Evolutionary conservation across 345 rosid species (phyloP).

Genomic region (Mercurialis annua): DNA sequence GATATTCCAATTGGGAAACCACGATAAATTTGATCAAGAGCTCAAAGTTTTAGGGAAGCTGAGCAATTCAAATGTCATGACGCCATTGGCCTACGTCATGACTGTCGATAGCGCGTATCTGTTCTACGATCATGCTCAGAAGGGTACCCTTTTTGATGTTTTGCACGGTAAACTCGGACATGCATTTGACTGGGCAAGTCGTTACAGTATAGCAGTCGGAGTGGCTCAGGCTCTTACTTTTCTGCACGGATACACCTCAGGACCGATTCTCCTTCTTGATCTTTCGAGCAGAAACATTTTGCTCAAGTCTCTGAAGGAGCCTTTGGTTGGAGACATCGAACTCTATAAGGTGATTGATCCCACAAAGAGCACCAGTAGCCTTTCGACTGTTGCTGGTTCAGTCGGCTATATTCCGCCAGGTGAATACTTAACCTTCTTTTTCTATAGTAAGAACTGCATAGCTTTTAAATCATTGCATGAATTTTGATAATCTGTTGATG

Average conservation of each 20-base stretch:
- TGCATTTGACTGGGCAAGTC: constrained; percentile 74
- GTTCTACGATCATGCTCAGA: constrained; percentile 58
- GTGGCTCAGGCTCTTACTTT: constrained; percentile 82
- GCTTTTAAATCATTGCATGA: neutral
- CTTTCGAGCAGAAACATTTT: constrained; percentile 70
- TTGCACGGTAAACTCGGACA: constrained; percentile 50
- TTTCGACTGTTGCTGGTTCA: constrained; percentile 82
- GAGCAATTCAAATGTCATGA: constrained; percentile 74
- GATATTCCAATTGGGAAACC: constrained; percentile 64
- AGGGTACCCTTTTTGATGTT: constrained; percentile 53
- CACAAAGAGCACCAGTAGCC: constrained; percentile 77
- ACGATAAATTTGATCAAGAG: constrained; percentile 57
- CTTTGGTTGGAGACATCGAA: constrained; percentile 78
- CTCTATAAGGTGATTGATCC: constrained; percentile 82
- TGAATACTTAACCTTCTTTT: constrained; percentile 17
- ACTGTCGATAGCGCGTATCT: constrained; percentile 64
- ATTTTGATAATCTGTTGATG: neutral
- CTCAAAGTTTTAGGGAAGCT: constrained; percentile 68
- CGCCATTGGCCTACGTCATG: constrained; percentile 77
- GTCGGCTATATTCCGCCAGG: constrained; percentile 91
- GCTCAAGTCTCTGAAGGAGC: constrained; percentile 76
- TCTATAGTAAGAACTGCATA: neutral
- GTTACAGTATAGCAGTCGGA: constrained; percentile 78
- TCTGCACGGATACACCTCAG: constrained; percentile 62
- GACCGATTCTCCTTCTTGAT: constrained; percentile 71